Evolutionary conservation across 176 grass and related monocot species (phyloP), one percentile per base, ranked within the genome.

Genomic region (Miscanthus lutarioriparius): DNA sequence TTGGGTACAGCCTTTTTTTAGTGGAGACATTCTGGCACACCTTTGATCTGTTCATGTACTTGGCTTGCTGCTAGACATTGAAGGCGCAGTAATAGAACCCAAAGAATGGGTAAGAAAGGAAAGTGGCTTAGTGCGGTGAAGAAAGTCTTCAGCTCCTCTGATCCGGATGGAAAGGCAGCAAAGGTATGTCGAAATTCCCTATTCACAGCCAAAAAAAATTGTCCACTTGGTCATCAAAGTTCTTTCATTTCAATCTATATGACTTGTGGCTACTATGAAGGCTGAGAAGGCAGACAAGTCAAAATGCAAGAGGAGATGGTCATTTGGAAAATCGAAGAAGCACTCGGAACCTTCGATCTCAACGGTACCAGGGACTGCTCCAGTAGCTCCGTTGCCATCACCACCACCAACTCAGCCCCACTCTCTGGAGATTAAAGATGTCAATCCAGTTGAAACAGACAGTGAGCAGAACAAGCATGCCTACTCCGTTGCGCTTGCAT

Each of bases 401-500:
- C 80, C 78, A 23, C 88, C 58, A 20, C 75, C 85, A 80, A 71
- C 61, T 69, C 77, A 59, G 51, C 86, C 79, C n/a, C 82, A 74
- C 43, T n/a, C 83, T 22, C 77, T 82, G 64, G 92, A 91, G 67
- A 82, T 92, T 40, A 91, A 87, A 83, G 93, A 91, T 76, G 53
- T 88, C 64, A 92, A 83, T 80, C 23, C 91, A 59, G 38, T 78
- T 15, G 88, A 93, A 72, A 72, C 82, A 15, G 87, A 87, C 4
- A 89, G 74, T 85, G 95, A 90, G 51, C 92, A 91, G 49, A 89
- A 84, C 81, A 92, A 86, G 69, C 92, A 91, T 87, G 92, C 90
- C 11, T 92, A 97, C 71, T 94, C 92, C 2, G 95, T 97, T 76
- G 92, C 92, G 1, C 90, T 97, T 64, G 92, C 90, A 15, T 92